Evolutionary conservation across 306 rosid species (phyloP), one percentile per base, ranked within the genome.

Genomic region (Vicia villosa): DNA sequence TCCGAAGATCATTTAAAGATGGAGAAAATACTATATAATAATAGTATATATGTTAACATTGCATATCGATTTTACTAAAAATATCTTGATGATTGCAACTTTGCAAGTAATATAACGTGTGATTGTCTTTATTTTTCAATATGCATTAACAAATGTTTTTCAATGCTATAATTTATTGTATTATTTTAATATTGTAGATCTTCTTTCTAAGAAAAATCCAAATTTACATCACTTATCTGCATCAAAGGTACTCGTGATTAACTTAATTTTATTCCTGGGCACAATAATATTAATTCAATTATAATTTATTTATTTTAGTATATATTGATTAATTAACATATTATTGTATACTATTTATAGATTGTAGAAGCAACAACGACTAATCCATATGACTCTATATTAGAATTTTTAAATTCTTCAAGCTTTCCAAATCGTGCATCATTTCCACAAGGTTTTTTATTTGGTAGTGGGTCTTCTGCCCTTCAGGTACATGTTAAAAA

Each of bases 381-480:
- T 42, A 42, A 12, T 42, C 49, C 16, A 43, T 43, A 43, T 14
- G 17, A 43, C 7, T 13, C 50, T 5, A 43, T 43, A 43, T 13
- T 43, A 1, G 3, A 43, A 43, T 43, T 42, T 42, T 0, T 13
- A 42, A 42, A 43, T 43, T 43, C 19, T 43, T 43, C 50, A 5
- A 43, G 3, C 50, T 43, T 43, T 14, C 19, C 50, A 5, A 43
- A 5, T 5, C 68, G 69, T 2, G 4, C 22, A 30, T 72, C 58
- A 72, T 72, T 72, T 72, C 69, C 76, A 20, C 1, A 14, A 1
- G 24, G 50, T 16, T 72, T 72, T 20, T 7, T 72, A 17, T 72
- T 72, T 46, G 76, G 68, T 6, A 59, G 36, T 0, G 61, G 68
- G 32, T 4, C 60, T 4, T 71, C 76, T 12, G 49, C 49, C 49